A percentile compares a stretch with the other conserved stretches of the same genome.
Conservation (phyloP, 805 yeast genomes). For the Metschnikowia peoriensis region DNA sequence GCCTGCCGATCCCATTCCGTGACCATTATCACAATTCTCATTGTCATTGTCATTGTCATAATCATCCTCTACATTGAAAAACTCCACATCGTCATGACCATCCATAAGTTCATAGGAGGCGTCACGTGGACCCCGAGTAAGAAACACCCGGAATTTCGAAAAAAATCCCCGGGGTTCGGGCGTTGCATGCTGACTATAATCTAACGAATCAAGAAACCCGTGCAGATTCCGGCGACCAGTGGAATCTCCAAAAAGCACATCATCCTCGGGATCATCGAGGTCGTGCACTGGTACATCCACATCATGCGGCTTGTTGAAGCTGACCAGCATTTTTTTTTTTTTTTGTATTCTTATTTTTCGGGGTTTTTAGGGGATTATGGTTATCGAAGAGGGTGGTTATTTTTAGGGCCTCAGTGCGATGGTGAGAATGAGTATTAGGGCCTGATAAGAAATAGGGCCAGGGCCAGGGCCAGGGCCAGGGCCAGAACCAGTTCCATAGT, state of each 20-base stretch:
- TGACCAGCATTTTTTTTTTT: slow-evolving; percentile 2
- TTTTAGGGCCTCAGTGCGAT: background rate
- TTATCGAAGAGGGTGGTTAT: no score
- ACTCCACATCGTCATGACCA: slow-evolving; percentile 4
- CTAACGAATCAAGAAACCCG: slow-evolving; percentile 18
- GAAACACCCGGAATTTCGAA: background rate
- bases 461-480: no score
- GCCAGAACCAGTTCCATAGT: no score
- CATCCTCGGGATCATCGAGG: slow-evolving; percentile 46
- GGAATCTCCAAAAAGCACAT: slow-evolving; percentile 24
- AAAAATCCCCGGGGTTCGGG: background rate
- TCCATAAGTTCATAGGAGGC: slow-evolving; percentile 8
- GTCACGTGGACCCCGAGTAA: background rate
- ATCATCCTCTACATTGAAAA: slow-evolving; percentile 6
- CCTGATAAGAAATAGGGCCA: no score
- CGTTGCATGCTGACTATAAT: background rate
- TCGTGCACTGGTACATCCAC: slow-evolving; percentile 58
- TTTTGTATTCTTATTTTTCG: background rate
- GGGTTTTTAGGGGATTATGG: background rate
- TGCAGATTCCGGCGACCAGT: background rate
- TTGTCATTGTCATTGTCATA: background rate
- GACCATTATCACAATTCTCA: no score
- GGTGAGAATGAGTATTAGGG: no score
- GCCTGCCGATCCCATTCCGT: background rate
- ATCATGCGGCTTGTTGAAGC: slow-evolving; percentile 25